Conservation (phyloP, 1,284 basidiomycete species). For the Cutaneotrichosporon cavernicola region DNA sequence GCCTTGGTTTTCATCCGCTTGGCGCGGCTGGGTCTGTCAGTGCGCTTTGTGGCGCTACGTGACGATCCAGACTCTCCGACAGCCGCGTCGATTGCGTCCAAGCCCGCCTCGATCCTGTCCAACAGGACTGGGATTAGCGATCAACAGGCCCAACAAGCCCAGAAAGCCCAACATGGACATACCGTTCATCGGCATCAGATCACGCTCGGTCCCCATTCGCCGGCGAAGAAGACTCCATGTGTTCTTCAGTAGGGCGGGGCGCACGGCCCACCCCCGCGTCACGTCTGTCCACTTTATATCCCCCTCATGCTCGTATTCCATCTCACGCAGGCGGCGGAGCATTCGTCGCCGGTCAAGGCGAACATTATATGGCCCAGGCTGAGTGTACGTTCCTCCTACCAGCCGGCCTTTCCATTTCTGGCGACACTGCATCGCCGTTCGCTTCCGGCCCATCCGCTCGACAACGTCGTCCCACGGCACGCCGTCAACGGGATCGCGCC, state of each 20-base stretch:
- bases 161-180: neutral
- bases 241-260: constrained; percentile 16
- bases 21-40: neutral
- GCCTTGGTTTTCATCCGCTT: constrained; percentile 9
- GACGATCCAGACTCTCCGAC: constrained; percentile 1
- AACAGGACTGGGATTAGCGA: constrained; percentile 16
- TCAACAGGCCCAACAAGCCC: neutral
- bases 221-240: constrained; percentile 17
- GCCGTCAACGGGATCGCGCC: constrained; percentile 25
- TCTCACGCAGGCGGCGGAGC: constrained; percentile 19
- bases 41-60: constrained; percentile 1
- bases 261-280: constrained; percentile 17
- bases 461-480: constrained; percentile 39
- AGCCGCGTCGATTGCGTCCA: constrained; percentile 8
- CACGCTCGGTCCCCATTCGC: constrained; percentile 5
- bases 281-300: constrained; percentile 18
- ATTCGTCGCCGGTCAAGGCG: constrained; percentile 16
- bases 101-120: constrained; percentile 14
- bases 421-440: constrained; percentile 32
- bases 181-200: constrained; percentile 15
- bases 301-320: constrained; percentile 19
- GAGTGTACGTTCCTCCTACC: constrained; percentile 9
- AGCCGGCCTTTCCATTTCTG: constrained; percentile 35
- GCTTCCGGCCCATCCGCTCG: constrained; percentile 29
- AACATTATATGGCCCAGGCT: neutral